Evolutionary conservation across 371 early-diverging fungal genomes (phyloP).

Genomic region (Circinella umbellata): DNA sequence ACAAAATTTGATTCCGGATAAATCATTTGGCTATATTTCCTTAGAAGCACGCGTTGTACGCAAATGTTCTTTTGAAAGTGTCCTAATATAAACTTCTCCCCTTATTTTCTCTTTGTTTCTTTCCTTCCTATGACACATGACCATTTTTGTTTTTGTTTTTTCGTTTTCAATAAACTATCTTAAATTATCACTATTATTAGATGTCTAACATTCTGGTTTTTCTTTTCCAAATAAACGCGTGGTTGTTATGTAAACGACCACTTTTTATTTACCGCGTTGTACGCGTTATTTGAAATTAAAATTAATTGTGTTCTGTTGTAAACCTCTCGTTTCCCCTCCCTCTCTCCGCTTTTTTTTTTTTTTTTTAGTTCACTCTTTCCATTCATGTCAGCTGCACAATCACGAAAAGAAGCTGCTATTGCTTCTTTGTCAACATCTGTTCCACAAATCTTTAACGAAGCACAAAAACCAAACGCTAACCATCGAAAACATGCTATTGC

Average conservation of each 20-base stretch:
- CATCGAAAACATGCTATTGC: conserved; percentile 76
- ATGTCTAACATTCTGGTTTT: no score
- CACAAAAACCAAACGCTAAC: conserved; percentile 68
- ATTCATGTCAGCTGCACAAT: conserved; percentile 1
- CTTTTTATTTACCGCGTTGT: no score
- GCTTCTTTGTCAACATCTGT: conserved; percentile 47
- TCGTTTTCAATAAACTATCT: no score
- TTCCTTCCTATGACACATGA: no score
- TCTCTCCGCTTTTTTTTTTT: background rate
- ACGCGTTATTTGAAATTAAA: no score
- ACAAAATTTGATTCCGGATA: background rate
- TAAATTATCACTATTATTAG: no score
- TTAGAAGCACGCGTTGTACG: background rate
- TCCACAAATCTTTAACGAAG: conserved; percentile 79
- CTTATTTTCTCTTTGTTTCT: no score
- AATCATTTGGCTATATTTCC: background rate
- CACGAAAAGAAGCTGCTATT: conserved; percentile 14
- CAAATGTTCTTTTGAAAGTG: conserved; percentile 9
- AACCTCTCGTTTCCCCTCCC: no score
- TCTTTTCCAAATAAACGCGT: no score
- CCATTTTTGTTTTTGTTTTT: background rate
- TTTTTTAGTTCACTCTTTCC: background rate
- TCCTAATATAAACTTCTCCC: background rate
- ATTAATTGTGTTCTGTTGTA: background rate
- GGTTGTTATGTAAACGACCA: no score